A percentile compares a stretch with the other conserved stretches of the same genome.
phyloP scores from a whole-genome alignment of 1,284 basidiomycete genomes.

The Ustilago crameri region DNA sequence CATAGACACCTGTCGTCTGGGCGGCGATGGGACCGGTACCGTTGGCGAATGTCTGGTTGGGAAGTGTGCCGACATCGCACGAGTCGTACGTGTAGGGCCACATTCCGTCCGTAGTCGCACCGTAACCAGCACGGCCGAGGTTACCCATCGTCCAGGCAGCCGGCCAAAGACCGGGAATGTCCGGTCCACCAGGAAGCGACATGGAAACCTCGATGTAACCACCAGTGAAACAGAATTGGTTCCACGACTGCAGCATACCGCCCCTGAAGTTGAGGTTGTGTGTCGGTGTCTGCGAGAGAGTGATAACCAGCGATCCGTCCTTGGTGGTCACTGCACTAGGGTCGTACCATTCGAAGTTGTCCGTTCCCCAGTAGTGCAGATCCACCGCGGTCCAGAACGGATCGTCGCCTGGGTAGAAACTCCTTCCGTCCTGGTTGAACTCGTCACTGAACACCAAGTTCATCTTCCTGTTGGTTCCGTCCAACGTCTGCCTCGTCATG shows the following conservation, averaged over 20 bases:
- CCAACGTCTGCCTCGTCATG: conserved; percentile 23
- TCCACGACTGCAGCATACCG: conserved; percentile 65
- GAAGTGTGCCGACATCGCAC: conserved; percentile 65
- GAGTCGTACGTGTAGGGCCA: conserved; percentile 70
- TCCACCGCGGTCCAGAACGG: conserved; percentile 68
- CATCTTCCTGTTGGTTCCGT: conserved; percentile 41
- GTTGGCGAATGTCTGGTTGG: conserved; percentile 61
- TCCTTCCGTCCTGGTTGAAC: conserved; percentile 59
- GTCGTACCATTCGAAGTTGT: conserved; percentile 62
- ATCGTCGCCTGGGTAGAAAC: conserved; percentile 64
- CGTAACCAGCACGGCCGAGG: conserved; percentile 82
- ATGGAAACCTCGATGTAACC: conserved; percentile 66
- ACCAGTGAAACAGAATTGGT: conserved; percentile 67
- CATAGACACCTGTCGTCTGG: conserved; percentile 56
- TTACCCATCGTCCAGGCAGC: conserved; percentile 66
- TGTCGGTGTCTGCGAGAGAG: conserved; percentile 67
- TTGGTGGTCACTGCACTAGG: conserved; percentile 57
- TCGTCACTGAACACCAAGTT: conserved; percentile 65
- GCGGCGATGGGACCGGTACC: conserved; percentile 62
- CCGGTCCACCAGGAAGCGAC: conserved; percentile 52
- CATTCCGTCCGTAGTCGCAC: conserved; percentile 74
- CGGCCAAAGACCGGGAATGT: conserved; percentile 59
- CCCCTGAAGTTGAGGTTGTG: conserved; percentile 61
- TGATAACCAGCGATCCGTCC: conserved; percentile 56
- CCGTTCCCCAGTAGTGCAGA: conserved; percentile 59